Evolutionary conservation across 257 asterid species (phyloP), one percentile per base, ranked within the genome.

Genomic region (Schizonepeta tenuifolia): DNA sequence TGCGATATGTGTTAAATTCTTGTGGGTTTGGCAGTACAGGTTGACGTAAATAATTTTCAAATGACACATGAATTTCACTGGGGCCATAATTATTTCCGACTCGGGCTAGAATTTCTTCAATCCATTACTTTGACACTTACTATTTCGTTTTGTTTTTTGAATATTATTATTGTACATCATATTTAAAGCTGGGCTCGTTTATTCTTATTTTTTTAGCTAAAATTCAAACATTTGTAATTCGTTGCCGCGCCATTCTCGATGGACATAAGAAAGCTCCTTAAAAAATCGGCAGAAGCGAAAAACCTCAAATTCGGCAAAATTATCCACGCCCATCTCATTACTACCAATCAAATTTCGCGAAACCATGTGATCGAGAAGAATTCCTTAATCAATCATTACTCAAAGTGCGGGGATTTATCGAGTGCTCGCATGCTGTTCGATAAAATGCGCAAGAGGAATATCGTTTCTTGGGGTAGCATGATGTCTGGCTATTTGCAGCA

Each of bases 401-500:
- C 86, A 0, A 93, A 86, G 51, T 89, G 96, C 38, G 84, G 90
- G 3, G 87, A 89, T 65, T 47, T 84, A 21, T 60, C 77, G 6
- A 67, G 76, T 22, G 96, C 96, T 1, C 96, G 90, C 78, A 67
- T 33, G 26, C 62, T 91, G 81, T 93, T 93, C 64, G 94, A 86
- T 72, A 73, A 75, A 85, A 90, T 91, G 98, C 86, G 75, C 3
- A 78, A 82, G 81, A 80, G 79, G 78, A 91, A 88, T 58, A 57
- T 91, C 15, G 98, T 89, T 35, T 80, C 96, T 4, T 91, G 96
- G 96, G 81, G 95, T 4, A 79, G 86, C 49, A 56, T 89, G 77
- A 91, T 93, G 96, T 77, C 94, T 18, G 92, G 89, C 43, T 91
- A 86, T 80, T 82, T 82, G 67, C 89, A 82, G 21, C 77, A 74